Evolutionary conservation across 768 basidiomycete genomes (phyloP).

Genomic region (Leccinum subtestaceum): DNA sequence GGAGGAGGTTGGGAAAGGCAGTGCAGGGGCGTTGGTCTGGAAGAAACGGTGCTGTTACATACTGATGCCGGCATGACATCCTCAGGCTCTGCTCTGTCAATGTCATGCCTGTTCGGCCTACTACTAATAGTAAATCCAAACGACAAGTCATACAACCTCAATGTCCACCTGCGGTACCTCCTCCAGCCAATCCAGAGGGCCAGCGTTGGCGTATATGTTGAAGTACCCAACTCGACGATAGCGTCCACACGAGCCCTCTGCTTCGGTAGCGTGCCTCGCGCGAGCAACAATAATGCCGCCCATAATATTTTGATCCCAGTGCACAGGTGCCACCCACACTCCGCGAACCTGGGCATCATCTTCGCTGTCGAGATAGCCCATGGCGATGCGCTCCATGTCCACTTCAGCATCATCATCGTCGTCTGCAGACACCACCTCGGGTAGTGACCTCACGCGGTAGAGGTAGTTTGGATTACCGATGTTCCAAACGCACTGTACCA

Average conservation of each 20-base stretch:
- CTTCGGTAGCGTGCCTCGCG: not conserved
- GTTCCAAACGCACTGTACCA: not conserved
- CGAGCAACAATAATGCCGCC: not conserved
- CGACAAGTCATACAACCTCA: not conserved
- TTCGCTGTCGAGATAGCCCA: not conserved
- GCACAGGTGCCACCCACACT: not conserved
- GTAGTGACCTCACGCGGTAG: not conserved
- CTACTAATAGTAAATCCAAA: too few relatives aligned
- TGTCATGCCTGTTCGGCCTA: too few relatives aligned
- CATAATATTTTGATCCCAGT: not conserved
- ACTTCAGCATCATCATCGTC: not conserved
- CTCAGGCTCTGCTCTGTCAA: too few relatives aligned
- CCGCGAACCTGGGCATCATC: not conserved
- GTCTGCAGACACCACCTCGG: not conserved
- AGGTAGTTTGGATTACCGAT: not conserved
- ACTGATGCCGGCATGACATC: too few relatives aligned
- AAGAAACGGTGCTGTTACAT: too few relatives aligned
- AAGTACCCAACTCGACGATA: not conserved
- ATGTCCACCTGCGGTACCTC: not conserved
- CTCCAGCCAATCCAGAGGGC: not conserved
- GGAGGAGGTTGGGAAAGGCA: too few relatives aligned
- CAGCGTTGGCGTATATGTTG: not conserved
- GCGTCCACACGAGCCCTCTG: not conserved
- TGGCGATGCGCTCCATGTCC: not conserved
- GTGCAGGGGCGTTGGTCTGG: too few relatives aligned